Evolutionary conservation across 179 eudicot genomes (phyloP), one percentile per base, ranked within the genome.

Genomic region (Beta lomatogona): DNA sequence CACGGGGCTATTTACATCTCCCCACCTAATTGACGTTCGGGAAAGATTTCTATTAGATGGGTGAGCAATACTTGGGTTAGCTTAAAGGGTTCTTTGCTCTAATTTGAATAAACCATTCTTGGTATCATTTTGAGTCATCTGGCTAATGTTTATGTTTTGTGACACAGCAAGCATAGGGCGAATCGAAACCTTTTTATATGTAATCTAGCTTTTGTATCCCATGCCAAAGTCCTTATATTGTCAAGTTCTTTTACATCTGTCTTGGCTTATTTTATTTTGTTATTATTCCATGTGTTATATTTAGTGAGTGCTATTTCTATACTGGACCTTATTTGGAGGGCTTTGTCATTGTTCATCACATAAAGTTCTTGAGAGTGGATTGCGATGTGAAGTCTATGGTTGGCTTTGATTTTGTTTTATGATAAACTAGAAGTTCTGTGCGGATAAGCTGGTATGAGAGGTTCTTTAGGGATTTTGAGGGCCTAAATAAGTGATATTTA

Each of bases 1-100:
- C 82, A 97, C 99, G 16, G 99, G 99, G 64, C 97, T 97, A 66
- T 97, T 97, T 86, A 97, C 99, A 14, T 97, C 99, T 80, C 99
- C 99, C 25, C 99, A 97, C 88, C 97, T 97, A 79, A 94, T 97
- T 87, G 99, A 97, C 84, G 95, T 97, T 65, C 90, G 97, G 63
- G 99, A 97, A 89, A 97, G 99, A 89, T 97, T 97, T 88, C 93
- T 91, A 53, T 74, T 97, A 79, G 89, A 95, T 79, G 98, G 99
- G 99, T 97, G 83, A 76, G 94, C 60, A 66, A 44, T 57, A 36
- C 22, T 3, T 52, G 22, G 71, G n/a, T 36, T 44, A 53, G 22
- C 52, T 66, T 36, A 72, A 63, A 61, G 4, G 21, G 4, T 63
- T 74, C 15, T 69, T 31, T 31, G 18, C 41, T 61, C 1, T 5